phyloP scores from a whole-genome alignment of 1,284 basidiomycete genomes.

The Athelia psychrophila region DNA sequence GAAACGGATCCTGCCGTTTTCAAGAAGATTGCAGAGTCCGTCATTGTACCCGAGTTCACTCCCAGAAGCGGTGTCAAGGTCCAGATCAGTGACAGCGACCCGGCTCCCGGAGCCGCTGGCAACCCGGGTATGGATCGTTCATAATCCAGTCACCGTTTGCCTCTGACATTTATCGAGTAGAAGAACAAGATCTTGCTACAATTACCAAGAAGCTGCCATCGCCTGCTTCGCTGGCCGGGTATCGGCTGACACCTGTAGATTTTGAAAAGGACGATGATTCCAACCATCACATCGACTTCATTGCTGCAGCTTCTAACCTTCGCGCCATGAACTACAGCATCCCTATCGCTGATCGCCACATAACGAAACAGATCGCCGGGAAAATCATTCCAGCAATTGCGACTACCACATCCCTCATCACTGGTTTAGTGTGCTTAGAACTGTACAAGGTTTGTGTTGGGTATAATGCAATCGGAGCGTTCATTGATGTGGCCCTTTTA shows the following conservation, averaged over 20 bases:
- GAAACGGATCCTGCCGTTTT: slow-evolving; percentile 80
- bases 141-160: neutral
- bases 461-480: slow-evolving; percentile 1
- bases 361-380: slow-evolving; percentile 98
- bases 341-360: slow-evolving; percentile 84
- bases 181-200: slow-evolving; percentile 52
- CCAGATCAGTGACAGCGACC: slow-evolving; percentile 94
- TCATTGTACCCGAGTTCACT: slow-evolving; percentile 90
- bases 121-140: neutral
- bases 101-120: slow-evolving; percentile 53
- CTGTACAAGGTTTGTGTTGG: slow-evolving; percentile 79
- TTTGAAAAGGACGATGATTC: slow-evolving; percentile 99
- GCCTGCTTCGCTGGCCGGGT: slow-evolving; percentile 90
- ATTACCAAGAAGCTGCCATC: slow-evolving; percentile 74
- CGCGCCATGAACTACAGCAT: slow-evolving; percentile 97
- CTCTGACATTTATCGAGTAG: slow-evolving; percentile 26
- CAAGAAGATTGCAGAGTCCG: slow-evolving; percentile 82
- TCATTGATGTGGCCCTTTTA: slow-evolving; percentile 26
- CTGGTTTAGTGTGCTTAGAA: slow-evolving; percentile 94
- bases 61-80: slow-evolving; percentile 94
- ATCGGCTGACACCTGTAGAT: slow-evolving; percentile 92
- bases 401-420: slow-evolving; percentile 94
- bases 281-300: slow-evolving; percentile 99
- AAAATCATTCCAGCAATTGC: slow-evolving; percentile 99
- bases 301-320: slow-evolving; percentile 97